Conservation (phyloP, 169 alveolate species). For the Plasmodium gaboni region DNA sequence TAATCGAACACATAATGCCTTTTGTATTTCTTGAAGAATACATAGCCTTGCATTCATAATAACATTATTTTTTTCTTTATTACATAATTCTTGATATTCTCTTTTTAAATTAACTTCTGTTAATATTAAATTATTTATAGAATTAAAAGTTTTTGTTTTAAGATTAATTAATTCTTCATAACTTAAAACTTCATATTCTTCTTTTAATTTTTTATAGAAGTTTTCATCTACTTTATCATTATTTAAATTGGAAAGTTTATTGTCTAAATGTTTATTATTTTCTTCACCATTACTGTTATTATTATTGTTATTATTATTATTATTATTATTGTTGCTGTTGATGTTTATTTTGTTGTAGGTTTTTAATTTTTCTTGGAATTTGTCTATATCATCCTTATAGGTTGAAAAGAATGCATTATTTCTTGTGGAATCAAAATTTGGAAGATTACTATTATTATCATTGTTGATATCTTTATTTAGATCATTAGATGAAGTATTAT, state of each 20-base stretch:
- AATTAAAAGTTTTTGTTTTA: conserved; percentile 58
- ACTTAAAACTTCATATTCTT: conserved; percentile 50
- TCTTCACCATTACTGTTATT: conserved; percentile 16
- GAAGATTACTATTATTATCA: background rate
- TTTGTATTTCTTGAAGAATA: conserved; percentile 71
- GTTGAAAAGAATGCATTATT: conserved; percentile 2
- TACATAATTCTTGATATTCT: conserved; percentile 69
- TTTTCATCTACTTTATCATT: conserved; percentile 71
- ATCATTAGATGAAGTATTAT: too few relatives aligned
- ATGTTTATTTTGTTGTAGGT: conserved; percentile 13
- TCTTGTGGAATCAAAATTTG: background rate
- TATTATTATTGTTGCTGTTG: background rate
- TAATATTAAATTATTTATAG: conserved; percentile 57
- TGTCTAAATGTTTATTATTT: conserved; percentile 29
- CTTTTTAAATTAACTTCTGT: conserved; percentile 60
- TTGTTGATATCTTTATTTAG: background rate
- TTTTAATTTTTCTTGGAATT: conserved; percentile 49
- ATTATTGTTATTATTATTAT: background rate
- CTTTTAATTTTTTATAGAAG: conserved; percentile 70
- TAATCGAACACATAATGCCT: conserved; percentile 53
- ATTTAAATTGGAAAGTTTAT: conserved; percentile 20
- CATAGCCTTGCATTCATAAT: conserved; percentile 62
- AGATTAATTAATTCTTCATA: conserved; percentile 42
- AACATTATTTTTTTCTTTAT: conserved; percentile 62
- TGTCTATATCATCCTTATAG: conserved; percentile 55